Evolutionary conservation across 306 rosid species (phyloP), one percentile per base, ranked within the genome.

Genomic region (Calophaca sinica): DNA sequence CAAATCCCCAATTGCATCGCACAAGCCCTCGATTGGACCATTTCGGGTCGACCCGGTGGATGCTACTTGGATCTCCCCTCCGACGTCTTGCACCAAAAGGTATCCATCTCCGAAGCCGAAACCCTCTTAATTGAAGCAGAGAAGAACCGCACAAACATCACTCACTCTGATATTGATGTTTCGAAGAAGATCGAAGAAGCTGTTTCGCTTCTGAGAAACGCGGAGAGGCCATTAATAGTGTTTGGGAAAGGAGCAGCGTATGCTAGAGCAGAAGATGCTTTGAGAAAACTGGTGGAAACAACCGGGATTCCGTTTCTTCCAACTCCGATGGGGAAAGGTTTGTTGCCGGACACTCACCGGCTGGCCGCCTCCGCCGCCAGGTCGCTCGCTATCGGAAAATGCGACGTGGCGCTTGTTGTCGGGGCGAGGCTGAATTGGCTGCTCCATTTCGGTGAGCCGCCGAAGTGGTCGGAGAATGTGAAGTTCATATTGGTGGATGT

Each of bases 261-360:
- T 68, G 82, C 99, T 0, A 81, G 93, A 54, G 91, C 99, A 0
- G 99, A 94, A 83, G 85, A 20, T 5, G 85, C 73, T 3, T 26
- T 94, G 54, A 84, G 55, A 69, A 87, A 80, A 65, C 85, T 94
- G 0, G 98, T 94, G n/a, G 91, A 94, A 58, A 74, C 59, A 3
- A 91, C 97, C 6, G 96, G 97, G 31, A 90, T 92, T 54, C 99
- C 97, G 3, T 94, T 94, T 80, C 82, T 94, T 52, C 97, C 99
- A 1, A 94, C 99, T 65, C 99, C 99, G 0, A 92, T 94, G 97
- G 97, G 96, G 14, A 92, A 94, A 41, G 99, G 99, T 0, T 68
- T 94, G 68, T 62, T 94, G 52, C 84, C 99, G 0, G 99, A 94
- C 39, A 81, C 91, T 6, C 99, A 94, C 54, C 80, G 83, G 32